Evolutionary conservation across 1,284 basidiomycete genomes (phyloP), one percentile per base, ranked within the genome.

Genomic region (Leccinum subrobustum): DNA sequence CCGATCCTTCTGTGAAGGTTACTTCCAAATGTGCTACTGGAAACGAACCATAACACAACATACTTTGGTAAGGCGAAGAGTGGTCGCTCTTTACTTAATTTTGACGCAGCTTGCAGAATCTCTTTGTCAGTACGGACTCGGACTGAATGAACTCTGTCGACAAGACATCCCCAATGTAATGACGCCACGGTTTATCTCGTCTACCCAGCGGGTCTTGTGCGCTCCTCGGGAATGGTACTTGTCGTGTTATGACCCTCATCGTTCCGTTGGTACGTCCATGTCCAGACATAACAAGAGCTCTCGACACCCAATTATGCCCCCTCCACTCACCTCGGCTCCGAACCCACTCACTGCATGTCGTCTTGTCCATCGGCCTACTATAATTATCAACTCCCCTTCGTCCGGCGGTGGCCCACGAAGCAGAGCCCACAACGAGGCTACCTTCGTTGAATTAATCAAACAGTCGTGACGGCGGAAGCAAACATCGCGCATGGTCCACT

Each of bases 301-400:
- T 27, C 6, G 31, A 61, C 33, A 11, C n/a, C 12, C 23, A 4
- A 25, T 18, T 35, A 25, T 18, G 6, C 14, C n/a, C 42, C 11
- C 20, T 20, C 18, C 9, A 33, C 59, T 25, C 58, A 53, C 16
- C 58, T 35, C 11, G 20, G 9, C 8, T 18, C 7, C 18, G 12
- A 23, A 33, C 1, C 9, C 25, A n/a, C 42, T 9, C 18, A n/a
- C 18, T 9, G 12, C 16, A n/a, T 14, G 12, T 3, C 31, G 29
- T 51, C 65, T 68, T 64, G 61, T 65, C 16, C 48, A 39, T 52
- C 33, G 54, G 53, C 14, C 12, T 52, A 29, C 8, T 48, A 23
- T 44, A 18, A 44, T 18, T 44, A 18, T 44, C 18, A 44, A 42
- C 9, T 4, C 42, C 18, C n/a, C 33, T 16, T 44, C 7, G 44